Evolutionary conservation across 2,329 filamentous ascomycete species (phyloP), one percentile per base, ranked within the genome.

Genomic region (Fusarium sp.): DNA sequence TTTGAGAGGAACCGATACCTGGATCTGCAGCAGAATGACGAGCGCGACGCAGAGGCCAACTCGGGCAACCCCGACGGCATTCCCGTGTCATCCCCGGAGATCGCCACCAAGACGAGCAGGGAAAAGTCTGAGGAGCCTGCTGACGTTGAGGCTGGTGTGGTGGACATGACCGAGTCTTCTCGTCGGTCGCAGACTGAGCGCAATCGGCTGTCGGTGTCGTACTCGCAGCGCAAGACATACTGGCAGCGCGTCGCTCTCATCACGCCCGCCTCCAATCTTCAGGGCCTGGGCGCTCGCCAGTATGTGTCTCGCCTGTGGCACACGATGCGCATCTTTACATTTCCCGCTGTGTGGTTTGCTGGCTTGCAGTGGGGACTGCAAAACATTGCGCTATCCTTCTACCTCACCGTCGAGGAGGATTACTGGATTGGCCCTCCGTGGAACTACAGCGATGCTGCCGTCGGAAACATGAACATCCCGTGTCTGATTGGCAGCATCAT

Each of bases 331-430:
- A 82, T 90, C 47, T 90, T 90, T 76, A 84, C 85, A 2, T 90
- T 90, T 68, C 89, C 89, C 0, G 88, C 88, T 1, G 88, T 90
- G 11, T 84, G 88, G 71, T 90, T 87, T 70, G 87, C 88, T 4
- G 88, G 89, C 10, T 79, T 90, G 27, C 88, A 90, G 75, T 90
- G 89, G 89, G 89, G 89, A 5, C 83, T 87, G 33, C 89, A 90
- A 78, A 89, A 90, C 72, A 87, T 89, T n/a, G 90, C 89, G 80
- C 80, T 91, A 25, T 87, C 87, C 2, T 90, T 91, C 77, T 90
- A 90, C 71, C 82, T 90, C 35, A 90, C 89, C 0, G 84, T 90
- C 1, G 85, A 90, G 75, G 87, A 90, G 73, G 87, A 89, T 70
- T 86, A 86, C 72, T 90, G 88, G 86, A 86, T 85, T 30, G 85